These are phyloP conservation scores for Rhizopus sp. DNA, from an alignment of 371 early-diverging fungal species.

Conservation along the genomic window DNA sequence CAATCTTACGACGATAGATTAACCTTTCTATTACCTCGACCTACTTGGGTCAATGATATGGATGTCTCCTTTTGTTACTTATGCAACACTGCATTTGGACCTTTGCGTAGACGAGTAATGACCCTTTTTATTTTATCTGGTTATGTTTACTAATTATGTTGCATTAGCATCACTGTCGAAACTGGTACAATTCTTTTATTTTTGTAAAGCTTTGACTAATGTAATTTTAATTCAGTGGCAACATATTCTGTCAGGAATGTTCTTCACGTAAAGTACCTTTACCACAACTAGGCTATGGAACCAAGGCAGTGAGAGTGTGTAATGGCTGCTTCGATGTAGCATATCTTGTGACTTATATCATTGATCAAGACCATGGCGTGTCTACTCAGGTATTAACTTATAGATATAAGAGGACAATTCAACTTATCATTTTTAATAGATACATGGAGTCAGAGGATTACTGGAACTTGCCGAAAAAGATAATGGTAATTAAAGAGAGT, in stretches of 20 bases:
- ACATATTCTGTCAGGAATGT: slow-evolving; percentile 65
- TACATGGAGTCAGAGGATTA: slow-evolving; percentile 65
- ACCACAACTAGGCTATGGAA: slow-evolving; percentile 63
- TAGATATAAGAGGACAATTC: background rate
- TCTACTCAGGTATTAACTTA: slow-evolving; percentile 53
- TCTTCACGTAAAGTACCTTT: slow-evolving; percentile 58
- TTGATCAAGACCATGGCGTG: slow-evolving; percentile 62
- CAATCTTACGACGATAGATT: slow-evolving; percentile 33
- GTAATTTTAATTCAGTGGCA: slow-evolving; percentile 42
- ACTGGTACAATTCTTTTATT: slow-evolving; percentile 51
- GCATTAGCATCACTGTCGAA: slow-evolving; percentile 65
- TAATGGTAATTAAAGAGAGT: slow-evolving; percentile 36
- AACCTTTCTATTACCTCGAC: slow-evolving; percentile 52
- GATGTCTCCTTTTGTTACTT: slow-evolving; percentile 43
- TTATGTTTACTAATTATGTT: background rate
- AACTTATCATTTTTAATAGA: slow-evolving; percentile 33
- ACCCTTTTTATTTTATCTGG: background rate
- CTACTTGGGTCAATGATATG: slow-evolving; percentile 54
- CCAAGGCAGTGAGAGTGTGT: slow-evolving; percentile 63
- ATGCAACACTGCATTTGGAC: slow-evolving; percentile 44
- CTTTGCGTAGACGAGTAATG: slow-evolving; percentile 48
- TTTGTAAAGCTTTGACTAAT: no score
- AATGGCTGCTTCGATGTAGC: slow-evolving; percentile 66
- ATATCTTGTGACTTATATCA: slow-evolving; percentile 61
- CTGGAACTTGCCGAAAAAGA: slow-evolving; percentile 59